Base-by-base conservation (phyloP, 768 basidiomycete species). In the Mycena floridula region DNA sequence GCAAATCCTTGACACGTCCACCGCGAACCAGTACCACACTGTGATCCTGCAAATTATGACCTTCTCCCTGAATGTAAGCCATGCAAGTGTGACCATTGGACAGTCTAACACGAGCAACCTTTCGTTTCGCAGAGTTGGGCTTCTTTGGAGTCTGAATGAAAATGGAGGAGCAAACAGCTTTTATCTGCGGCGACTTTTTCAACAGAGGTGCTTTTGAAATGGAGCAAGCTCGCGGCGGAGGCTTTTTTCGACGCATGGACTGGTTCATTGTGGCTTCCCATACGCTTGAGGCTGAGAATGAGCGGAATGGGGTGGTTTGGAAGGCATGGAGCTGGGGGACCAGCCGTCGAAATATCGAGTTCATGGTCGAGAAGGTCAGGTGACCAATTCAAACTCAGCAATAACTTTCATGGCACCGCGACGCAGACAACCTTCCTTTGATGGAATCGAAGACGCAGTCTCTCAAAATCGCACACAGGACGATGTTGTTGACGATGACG, bases 121-220 rank as follows among this genome's bases (percentile, higher is more conserved):
- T 98, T 49, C 96, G 89, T 59, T 96, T 92, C 27, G 94, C 94
- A 9, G 95, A 98, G 65, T 99, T 99, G 50, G 96, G 96, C 60
- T 99, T 99, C 73, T 92, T 96, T 20, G 96, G 96, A 55, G 82
- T 89, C 52, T 77, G 79, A 42, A 82, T 89, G 53, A 82, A 79
- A 30, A 91, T 73, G 51, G 82, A 80, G 30, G 85, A 79, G 62
- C 89, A 89, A 48, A 99, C 93, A 38, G 89, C 96, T 59, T 96
- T 96, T 56, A 81, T 79, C 68, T 97, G 94, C 6, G 87, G 89
- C 57, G 79, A 84, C 21, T 62, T 70, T 43, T 86, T 69, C 15
- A 99, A 77, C 8, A 94, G 77, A 0, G 96, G 96, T 0, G 94
- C 83, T 53, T 73, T 79, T n/a, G 77, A 68, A 52, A 79, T 77